Conservation (phyloP, 2,329 filamentous ascomycete genomes). For the Beauveria australis region DNA sequence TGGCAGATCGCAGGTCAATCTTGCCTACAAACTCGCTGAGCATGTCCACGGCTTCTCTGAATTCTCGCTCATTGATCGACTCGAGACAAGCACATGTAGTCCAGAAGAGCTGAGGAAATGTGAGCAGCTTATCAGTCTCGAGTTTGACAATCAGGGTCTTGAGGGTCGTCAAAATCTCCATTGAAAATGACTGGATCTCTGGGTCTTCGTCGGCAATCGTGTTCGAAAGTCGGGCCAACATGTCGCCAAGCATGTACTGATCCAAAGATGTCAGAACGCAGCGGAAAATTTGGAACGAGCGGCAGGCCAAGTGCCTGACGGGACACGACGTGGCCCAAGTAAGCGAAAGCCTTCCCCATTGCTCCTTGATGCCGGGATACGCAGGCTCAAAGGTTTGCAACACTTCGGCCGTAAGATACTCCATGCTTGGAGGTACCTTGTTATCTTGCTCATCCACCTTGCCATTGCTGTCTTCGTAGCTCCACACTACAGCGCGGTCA, state of each 20-base stretch:
- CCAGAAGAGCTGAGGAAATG: constrained; percentile 97
- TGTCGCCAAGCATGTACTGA: constrained; percentile 90
- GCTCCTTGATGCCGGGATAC: constrained; percentile 78
- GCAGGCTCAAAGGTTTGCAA: constrained; percentile 77
- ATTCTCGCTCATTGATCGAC: constrained; percentile 93
- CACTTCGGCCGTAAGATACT: constrained; percentile 70
- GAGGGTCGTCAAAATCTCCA: constrained; percentile 93
- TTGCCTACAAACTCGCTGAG: constrained; percentile 78
- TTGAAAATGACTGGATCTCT: constrained; percentile 93
- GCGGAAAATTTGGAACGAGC: constrained; percentile 94
- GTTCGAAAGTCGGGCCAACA: constrained; percentile 90
- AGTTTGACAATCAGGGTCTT: constrained; percentile 86
- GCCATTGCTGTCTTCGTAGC: constrained; percentile 85
- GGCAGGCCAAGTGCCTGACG: constrained; percentile 87
- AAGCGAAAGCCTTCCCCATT: constrained; percentile 83
- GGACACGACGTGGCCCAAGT: constrained; percentile 97
- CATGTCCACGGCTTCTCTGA: constrained; percentile 86
- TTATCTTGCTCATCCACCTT: constrained; percentile 64
- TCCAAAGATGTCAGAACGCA: constrained; percentile 88
- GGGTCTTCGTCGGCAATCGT: constrained; percentile 92
- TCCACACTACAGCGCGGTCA: constrained; percentile 80
- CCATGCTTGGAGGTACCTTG: constrained; percentile 83
- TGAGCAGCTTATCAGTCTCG: constrained; percentile 67
- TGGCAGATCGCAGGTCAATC: constrained; percentile 66
- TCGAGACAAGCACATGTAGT: constrained; percentile 93